Percentiles rank a stretch among this genome's conserved stretches.
Evolutionary conservation across 1,284 basidiomycete genomes (phyloP).

Genomic region (Vanrija sp.): DNA sequence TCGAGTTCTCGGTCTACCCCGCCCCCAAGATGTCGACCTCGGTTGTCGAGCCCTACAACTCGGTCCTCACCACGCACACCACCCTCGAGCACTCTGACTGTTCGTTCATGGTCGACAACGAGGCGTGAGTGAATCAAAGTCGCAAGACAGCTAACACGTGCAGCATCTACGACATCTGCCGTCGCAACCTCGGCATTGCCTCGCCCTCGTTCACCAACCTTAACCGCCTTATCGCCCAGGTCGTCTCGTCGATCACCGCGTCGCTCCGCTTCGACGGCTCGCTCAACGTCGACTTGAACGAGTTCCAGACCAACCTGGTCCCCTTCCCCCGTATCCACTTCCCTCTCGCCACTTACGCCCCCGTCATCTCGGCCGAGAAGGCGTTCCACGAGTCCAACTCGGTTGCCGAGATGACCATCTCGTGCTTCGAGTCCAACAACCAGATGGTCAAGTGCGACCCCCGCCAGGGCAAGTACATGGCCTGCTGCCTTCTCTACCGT

Average conservation of each 20-base stretch:
- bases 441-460: conserved; percentile 99
- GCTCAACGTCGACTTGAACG: conserved; percentile 94
- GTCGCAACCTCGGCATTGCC: conserved; percentile 81
- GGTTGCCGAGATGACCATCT: conserved; percentile 96
- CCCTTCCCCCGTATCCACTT: conserved; percentile 98
- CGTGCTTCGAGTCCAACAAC: conserved; percentile 95
- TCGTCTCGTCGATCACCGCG: conserved; percentile 96
- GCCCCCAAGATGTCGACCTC: conserved; percentile 91
- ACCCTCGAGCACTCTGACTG: conserved; percentile 99
- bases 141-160: conserved; percentile 5
- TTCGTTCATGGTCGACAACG: conserved; percentile 99
- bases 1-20: conserved; percentile 98
- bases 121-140: conserved; percentile 56
- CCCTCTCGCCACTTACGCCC: conserved; percentile 93
- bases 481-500: conserved; percentile 83
- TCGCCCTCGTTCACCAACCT: conserved; percentile 91
- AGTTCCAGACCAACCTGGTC: conserved; percentile 98
- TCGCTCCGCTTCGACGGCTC: conserved; percentile 97
- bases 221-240: conserved; percentile 94
- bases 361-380: conserved; percentile 75
- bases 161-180: conserved; percentile 96
- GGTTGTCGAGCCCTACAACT: conserved; percentile 99
- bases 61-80: conserved; percentile 96
- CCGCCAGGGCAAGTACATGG: conserved; percentile 95
- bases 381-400: conserved; percentile 95